Percentiles rank a stretch among this genome's conserved stretches.
These are phyloP conservation scores for Eucalyptus dawsonii DNA, from an alignment of 345 rosid genomes.

Conservation along the genomic window DNA sequence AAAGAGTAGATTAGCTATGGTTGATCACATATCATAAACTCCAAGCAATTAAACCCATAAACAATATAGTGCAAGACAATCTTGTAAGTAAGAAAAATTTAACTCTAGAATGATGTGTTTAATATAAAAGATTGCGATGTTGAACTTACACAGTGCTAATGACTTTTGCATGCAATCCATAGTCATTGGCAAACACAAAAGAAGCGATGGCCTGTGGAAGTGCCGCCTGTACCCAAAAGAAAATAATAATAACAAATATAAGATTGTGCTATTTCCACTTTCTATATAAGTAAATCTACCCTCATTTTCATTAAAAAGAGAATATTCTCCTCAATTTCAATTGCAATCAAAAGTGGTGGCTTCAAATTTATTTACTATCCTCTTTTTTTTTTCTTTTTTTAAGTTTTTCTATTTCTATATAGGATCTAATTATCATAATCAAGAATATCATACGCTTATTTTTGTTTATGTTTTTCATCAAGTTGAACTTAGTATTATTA, in stretches of 20 bases:
- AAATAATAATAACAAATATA: not conserved
- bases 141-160: slow-evolving; percentile 13
- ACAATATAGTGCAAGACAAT: not conserved
- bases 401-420: too few relatives aligned
- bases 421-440: too few relatives aligned
- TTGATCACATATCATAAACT: not conserved
- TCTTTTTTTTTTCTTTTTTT: too few relatives aligned
- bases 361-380: too few relatives aligned
- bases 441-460: too few relatives aligned
- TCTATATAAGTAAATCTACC: too few relatives aligned
- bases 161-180: slow-evolving; percentile 24
- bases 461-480: too few relatives aligned
- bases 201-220: slow-evolving; percentile 27
- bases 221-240: slow-evolving; percentile 8
- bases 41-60: not conserved
- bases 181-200: slow-evolving; percentile 30
- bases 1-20: not conserved
- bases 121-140: not conserved
- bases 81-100: not conserved
- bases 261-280: too few relatives aligned
- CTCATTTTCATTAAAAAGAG: too few relatives aligned
- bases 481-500: too few relatives aligned
- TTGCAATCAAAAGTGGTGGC: too few relatives aligned
- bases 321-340: too few relatives aligned
- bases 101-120: not conserved